These are phyloP conservation scores for Coemansia sp. DNA, from an alignment of 192 early-diverging fungal species.

Conservation along the genomic window DNA sequence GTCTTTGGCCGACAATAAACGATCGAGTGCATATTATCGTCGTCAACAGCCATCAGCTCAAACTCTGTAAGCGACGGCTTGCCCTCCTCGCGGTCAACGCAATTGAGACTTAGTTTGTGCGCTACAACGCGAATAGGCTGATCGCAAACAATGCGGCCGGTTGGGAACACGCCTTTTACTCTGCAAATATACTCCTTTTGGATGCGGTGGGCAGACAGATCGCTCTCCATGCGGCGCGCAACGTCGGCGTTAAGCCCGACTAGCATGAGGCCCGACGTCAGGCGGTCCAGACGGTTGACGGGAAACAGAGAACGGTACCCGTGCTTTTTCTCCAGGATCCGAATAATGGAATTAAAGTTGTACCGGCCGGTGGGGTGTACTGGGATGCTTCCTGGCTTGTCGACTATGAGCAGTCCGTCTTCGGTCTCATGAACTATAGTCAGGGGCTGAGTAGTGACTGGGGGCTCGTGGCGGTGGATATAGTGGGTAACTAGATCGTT, in stretches of 20 bases:
- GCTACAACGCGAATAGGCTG: constrained; percentile 85
- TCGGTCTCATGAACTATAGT: constrained; percentile 65
- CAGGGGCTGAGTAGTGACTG: constrained; percentile 67
- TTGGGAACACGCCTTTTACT: constrained; percentile 87
- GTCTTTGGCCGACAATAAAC: constrained; percentile 84
- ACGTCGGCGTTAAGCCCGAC: constrained; percentile 63
- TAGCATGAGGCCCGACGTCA: constrained; percentile 92
- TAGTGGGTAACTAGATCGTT: constrained; percentile 79
- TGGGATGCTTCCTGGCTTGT: constrained; percentile 91
- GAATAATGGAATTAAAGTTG: constrained; percentile 80
- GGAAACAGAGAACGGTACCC: constrained; percentile 63
- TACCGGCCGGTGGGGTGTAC: constrained; percentile 83
- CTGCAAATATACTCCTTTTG: constrained; percentile 88
- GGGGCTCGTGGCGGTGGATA: constrained; percentile 96
- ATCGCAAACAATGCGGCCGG: constrained; percentile 60
- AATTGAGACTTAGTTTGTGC: constrained; percentile 87
- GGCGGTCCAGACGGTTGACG: constrained; percentile 87
- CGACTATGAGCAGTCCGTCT: constrained; percentile 74
- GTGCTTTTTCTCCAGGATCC: constrained; percentile 68
- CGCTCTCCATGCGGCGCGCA: constrained; percentile 64
- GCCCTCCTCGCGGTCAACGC: constrained; percentile 73
- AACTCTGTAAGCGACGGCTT: constrained; percentile 85
- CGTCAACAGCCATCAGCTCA: constrained; percentile 52
- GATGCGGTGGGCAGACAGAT: constrained; percentile 69
- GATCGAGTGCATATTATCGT: constrained; percentile 71